phyloP scores from a whole-genome alignment of 2,329 filamentous ascomycete genomes.

The Dryadomyces sulphureus region DNA sequence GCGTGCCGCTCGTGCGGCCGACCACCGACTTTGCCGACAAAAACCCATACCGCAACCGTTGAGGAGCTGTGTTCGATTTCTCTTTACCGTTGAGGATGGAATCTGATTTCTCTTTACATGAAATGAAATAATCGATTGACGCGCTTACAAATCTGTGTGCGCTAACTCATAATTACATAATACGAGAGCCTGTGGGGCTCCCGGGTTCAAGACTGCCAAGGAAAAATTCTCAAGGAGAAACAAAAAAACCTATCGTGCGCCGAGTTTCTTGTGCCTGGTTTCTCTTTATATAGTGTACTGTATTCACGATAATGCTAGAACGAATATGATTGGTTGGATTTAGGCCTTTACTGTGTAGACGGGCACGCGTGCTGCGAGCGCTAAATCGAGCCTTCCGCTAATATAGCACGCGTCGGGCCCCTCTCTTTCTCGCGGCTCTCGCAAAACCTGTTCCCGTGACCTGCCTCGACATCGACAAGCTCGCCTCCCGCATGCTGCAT shows the following conservation, averaged over 20 bases:
- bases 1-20: not conserved
- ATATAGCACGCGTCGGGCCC: not conserved
- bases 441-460: not conserved
- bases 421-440: no score
- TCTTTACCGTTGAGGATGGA: not conserved
- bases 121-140: no score
- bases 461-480: not conserved
- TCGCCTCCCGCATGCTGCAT: not conserved
- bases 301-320: not conserved
- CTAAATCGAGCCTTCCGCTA: not conserved
- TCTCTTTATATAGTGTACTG: not conserved
- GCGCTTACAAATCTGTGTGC: no score
- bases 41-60: constrained; percentile 10
- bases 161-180: no score
- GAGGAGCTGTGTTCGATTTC: not conserved
- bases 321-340: no score
- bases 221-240: no score
- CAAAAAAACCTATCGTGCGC: no score
- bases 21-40: constrained; percentile 10
- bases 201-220: no score
- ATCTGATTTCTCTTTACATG: no score
- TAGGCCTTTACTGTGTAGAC: not conserved
- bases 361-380: no score
- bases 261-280: not conserved
- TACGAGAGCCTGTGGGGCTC: no score